Evolutionary conservation across 2,329 filamentous ascomycete species (phyloP), one percentile per base, ranked within the genome.

Genomic region (Pestalotiopsis sp.): DNA sequence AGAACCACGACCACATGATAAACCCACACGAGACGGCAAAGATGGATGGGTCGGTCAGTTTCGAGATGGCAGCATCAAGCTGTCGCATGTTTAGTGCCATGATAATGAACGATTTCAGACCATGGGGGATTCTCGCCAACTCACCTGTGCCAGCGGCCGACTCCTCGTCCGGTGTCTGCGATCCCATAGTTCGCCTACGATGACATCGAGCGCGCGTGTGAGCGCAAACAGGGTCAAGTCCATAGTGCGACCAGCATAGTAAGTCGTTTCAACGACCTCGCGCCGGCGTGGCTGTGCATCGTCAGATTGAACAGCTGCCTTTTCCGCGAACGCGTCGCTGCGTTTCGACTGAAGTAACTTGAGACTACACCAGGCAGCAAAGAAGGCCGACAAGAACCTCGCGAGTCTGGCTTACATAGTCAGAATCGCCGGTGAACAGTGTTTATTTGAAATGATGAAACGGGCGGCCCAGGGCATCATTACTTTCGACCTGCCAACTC

Each of bases 1-100:
- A 97, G 78, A 97, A 91, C 92, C 93, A 97, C 20, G 93, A 88
- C 91, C 93, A 95, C 94, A 97, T 97, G 73, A 97, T 91, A 49
- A 93, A 82, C 25, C 90, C 91, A 52, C 88, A 90, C 23, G 92
- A 94, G 41, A 86, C 79, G 59, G 91, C 89, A 78, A 97, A 97
- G 20, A 95, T 81, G 5, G 87, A 80, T 4, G 92, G 88, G 75
- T 95, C 92, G n/a, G 89, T 83, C 49, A 89, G 77, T 11, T 71
- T 78, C 27, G 82, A 81, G 70, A 84, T 72, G 27, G 79, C 68
- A 12, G 78, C 75, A 70, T 89, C 85, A 13, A 83, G 66, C 73
- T 74, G 74, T 59, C 75, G 76, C 74, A 75, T 76, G 65, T 66
- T 74, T 62, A 74, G 69, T 56, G 52, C 52, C 20, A 23, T 31